These are phyloP conservation scores for Gryganskiella cystojenkinii DNA, from an alignment of 192 early-diverging fungal genomes.

Conservation along the genomic window DNA sequence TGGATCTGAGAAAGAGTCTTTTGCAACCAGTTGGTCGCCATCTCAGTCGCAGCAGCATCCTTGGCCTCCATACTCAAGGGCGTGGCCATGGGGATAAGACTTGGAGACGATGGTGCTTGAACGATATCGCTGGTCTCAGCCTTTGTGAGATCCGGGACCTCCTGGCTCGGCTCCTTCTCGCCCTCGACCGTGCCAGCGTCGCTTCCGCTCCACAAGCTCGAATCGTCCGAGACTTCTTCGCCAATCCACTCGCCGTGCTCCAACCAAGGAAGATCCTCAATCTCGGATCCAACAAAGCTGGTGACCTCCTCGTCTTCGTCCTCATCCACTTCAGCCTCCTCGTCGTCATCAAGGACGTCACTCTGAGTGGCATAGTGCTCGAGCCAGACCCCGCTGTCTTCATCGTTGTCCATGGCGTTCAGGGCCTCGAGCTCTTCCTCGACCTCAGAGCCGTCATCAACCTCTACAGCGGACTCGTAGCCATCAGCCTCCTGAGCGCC, in stretches of 20 bases:
- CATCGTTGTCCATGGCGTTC: constrained; percentile 20
- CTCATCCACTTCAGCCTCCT: neutral
- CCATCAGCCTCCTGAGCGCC: constrained; percentile 38
- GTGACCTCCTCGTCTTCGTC: constrained; percentile 19
- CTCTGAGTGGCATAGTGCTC: constrained; percentile 44
- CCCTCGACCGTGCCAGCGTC: constrained; percentile 19
- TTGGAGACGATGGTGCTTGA: constrained; percentile 42
- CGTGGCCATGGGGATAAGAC: constrained; percentile 38
- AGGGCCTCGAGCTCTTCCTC: constrained; percentile 35
- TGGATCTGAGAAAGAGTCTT: constrained; percentile 56
- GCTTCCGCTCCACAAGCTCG: constrained; percentile 35
- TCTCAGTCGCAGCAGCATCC: constrained; percentile 35
- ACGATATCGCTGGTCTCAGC: constrained; percentile 25
- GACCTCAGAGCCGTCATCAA: constrained; percentile 35
- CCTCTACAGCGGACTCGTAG: constrained; percentile 34
- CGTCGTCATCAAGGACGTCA: constrained; percentile 27
- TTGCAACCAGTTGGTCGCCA: constrained; percentile 55
- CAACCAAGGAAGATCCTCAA: constrained; percentile 38
- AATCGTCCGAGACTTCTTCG: constrained; percentile 39
- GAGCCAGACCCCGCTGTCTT: constrained; percentile 32
- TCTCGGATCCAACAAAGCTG: constrained; percentile 44
- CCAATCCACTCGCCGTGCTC: constrained; percentile 51
- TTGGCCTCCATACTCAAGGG: constrained; percentile 41
- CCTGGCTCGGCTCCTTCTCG: neutral
- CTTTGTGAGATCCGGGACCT: neutral